A percentile compares a stretch with the other conserved stretches of the same genome.
These are phyloP conservation scores for Scolecobasidium constrictum DNA, from an alignment of 2,329 filamentous ascomycete genomes.

Conservation along the genomic window DNA sequence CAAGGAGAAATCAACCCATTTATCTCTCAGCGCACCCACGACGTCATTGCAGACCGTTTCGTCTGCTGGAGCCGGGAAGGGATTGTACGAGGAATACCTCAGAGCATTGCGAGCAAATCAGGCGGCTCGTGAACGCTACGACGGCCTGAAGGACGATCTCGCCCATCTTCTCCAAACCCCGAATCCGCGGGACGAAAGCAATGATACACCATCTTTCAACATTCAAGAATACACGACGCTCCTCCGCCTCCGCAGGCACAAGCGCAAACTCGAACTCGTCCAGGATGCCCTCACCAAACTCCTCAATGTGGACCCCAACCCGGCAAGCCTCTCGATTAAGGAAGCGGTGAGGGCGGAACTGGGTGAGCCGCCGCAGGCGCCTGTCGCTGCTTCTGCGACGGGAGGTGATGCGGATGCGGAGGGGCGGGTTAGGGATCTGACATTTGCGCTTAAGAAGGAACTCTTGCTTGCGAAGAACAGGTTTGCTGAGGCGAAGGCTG, in stretches of 20 bases:
- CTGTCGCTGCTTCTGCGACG: constrained; percentile 16
- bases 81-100: constrained; percentile 33
- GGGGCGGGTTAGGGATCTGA: constrained; percentile 16
- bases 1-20: too few species aligned
- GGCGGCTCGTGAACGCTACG: constrained; percentile 28
- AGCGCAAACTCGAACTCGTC: constrained; percentile 35
- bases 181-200: background rate
- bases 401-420: constrained; percentile 13
- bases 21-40: constrained; percentile 21
- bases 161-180: constrained; percentile 17
- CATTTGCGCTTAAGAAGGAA: constrained; percentile 27
- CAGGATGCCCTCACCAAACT: constrained; percentile 31
- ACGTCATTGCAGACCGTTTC: constrained; percentile 13
- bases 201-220: background rate
- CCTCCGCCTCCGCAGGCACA: constrained; percentile 33
- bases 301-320: constrained; percentile 24
- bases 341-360: constrained; percentile 18
- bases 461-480: constrained; percentile 22
- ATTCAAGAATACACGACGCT: constrained; percentile 32
- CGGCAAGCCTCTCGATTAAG: constrained; percentile 17
- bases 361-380: constrained; percentile 25
- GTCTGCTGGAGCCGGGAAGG: too few species aligned
- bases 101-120: constrained; percentile 32
- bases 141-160: constrained; percentile 21
- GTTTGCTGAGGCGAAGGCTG: constrained; percentile 22